Evolutionary conservation across 345 rosid genomes (phyloP).

Genomic region (Syzygium grande): DNA sequence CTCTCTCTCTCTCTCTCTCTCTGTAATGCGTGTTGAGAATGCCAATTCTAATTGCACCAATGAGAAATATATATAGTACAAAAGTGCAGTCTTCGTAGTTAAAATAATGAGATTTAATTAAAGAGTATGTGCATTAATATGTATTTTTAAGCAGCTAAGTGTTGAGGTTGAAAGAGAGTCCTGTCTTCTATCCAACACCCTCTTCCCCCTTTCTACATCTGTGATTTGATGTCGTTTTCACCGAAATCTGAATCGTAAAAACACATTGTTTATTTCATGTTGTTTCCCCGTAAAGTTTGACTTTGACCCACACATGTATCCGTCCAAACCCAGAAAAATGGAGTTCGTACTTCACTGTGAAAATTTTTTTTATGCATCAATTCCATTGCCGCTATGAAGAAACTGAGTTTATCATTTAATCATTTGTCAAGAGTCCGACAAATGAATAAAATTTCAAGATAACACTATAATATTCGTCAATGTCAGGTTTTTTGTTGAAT

Average conservation of each 20-base stretch:
- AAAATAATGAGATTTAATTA: background rate
- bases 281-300: background rate
- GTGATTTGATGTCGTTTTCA: conserved; percentile 4
- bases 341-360: background rate
- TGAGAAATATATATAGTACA: background rate
- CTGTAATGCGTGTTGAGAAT: background rate
- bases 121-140: background rate
- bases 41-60: background rate
- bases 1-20: background rate
- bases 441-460: background rate
- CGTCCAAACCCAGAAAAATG: background rate
- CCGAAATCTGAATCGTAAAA: background rate
- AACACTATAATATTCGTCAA: background rate
- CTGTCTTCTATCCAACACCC: background rate
- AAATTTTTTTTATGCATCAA: background rate
- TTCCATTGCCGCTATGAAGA: background rate
- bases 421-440: background rate
- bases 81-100: background rate
- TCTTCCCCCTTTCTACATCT: background rate
- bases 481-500: background rate
- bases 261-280: background rate
- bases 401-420: background rate
- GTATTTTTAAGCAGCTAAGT: background rate
- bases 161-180: background rate
- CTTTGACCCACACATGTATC: background rate